Evolutionary conservation across 23 red algal genomes (phyloP).

Genomic region (Agarophyton chilense): DNA sequence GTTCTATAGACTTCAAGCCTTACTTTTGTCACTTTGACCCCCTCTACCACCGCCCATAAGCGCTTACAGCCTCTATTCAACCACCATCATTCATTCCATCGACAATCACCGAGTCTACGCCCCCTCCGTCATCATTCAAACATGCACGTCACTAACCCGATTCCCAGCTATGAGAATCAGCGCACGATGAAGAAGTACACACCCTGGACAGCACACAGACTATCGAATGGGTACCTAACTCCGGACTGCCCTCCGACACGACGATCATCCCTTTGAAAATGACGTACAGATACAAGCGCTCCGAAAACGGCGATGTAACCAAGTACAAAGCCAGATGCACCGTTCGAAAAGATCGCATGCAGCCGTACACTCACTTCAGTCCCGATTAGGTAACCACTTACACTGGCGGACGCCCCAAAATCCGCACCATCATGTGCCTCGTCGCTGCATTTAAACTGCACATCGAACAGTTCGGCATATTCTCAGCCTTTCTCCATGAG

Average conservation of each 20-base stretch:
- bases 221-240: not conserved
- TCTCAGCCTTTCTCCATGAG: not conserved
- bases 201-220: not conserved
- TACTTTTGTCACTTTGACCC: too few species aligned
- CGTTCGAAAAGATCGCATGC: not conserved
- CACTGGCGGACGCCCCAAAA: too few species aligned
- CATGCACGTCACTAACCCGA: not conserved
- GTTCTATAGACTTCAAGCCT: too few species aligned
- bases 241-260: not conserved
- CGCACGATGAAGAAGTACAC: not conserved
- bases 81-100: too few species aligned
- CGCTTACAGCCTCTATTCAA: too few species aligned
- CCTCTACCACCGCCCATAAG: too few species aligned
- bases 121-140: too few species aligned
- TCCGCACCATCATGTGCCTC: too few species aligned
- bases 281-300: not conserved
- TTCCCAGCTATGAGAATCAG: not conserved
- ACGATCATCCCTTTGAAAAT: not conserved
- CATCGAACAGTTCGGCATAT: too few species aligned
- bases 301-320: not conserved
- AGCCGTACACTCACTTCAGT: not conserved
- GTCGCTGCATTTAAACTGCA: too few species aligned
- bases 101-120: too few species aligned
- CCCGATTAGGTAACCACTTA: not conserved
- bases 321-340: not conserved